Percentiles rank a stretch among this genome's conserved stretches.
Evolutionary conservation across 306 rosid species (phyloP).

Genomic region (Cicer judaicum): DNA sequence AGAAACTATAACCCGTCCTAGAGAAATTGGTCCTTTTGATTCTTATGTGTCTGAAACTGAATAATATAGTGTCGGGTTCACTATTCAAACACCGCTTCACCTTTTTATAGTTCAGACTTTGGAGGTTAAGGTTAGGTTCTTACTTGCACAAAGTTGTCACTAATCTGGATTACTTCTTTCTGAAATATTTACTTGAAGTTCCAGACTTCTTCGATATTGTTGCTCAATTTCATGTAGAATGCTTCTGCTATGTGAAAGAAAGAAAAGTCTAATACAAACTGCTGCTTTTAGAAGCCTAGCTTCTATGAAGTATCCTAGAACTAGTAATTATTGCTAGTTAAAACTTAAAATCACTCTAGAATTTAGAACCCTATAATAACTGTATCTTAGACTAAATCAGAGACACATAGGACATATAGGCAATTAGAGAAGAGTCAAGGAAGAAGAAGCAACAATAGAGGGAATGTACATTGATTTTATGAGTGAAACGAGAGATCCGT

Average conservation of each 20-base stretch:
- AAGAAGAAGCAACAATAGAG: background rate
- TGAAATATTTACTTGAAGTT: background rate
- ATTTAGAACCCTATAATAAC: slow-evolving; percentile 20
- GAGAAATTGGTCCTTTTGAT: slow-evolving; percentile 24
- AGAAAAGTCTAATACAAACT: background rate
- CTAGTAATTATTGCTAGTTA: background rate
- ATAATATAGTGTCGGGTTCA: slow-evolving; percentile 16
- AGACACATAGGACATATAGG: background rate
- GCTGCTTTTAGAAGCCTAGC: background rate
- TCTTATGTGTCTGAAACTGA: background rate
- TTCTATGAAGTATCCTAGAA: slow-evolving; percentile 6
- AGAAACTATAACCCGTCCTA: slow-evolving; percentile 20
- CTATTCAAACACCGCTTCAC: slow-evolving; percentile 15
- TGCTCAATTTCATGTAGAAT: slow-evolving; percentile 21
- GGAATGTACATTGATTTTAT: slow-evolving; percentile 1
- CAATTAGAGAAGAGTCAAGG: slow-evolving; percentile 5
- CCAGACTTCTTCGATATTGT: background rate
- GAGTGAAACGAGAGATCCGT: background rate
- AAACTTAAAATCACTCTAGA: slow-evolving; percentile 2
- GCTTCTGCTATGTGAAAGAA: background rate
- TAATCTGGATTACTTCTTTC: slow-evolving; percentile 21
- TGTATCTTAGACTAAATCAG: slow-evolving; percentile 6
- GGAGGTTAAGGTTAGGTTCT: slow-evolving; percentile 2
- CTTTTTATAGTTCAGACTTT: slow-evolving; percentile 28
- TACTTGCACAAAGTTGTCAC: background rate